Base-by-base conservation (phyloP, 1,284 basidiomycete genomes). In the Microbotryomycetes sp. region DNA sequence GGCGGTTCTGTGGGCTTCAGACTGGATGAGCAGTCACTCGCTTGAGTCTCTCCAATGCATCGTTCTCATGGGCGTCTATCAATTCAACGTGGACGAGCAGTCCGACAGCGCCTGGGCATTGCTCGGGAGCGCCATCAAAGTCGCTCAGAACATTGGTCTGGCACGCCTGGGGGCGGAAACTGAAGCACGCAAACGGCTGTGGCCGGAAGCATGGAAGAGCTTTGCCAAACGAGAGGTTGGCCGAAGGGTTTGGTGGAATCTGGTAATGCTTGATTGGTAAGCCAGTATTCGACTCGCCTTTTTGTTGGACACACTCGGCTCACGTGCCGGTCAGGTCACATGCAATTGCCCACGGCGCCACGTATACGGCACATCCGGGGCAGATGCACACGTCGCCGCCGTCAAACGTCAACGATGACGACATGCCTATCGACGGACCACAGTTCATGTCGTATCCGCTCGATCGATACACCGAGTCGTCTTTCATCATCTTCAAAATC, bases 241-340 rank as follows among this genome's bases (percentile, higher is more conserved):
- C 11, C 60, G 71, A 26, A 65, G 72, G 15, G 69, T 73, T 23
- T 73, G 72, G 72, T 73, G 72, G 71, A 68, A 72, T 50, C 59
- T 73, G 27, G 65, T 67, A 15, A 67, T 68, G 66, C 69, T 69
- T 31, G 67, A 71, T 52, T 68, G 16, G 27, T 5, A 9, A 41
- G n/a, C 5, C 11, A 18, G 35, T 41, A 11, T 9, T 41, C 18
- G 35, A 41, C 35, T 9, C 35, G 18, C 9, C 35, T 41, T 41
- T 41, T 41, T 11, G 11, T 41, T 41, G 29, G 24, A n/a, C n/a
- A n/a, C n/a, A n/a, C n/a, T n/a, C n/a, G n/a, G n/a, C 53, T 48
- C 47, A 54, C 46, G 56, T 61, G 29, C 30, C 57, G 28, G 60
- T 57, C 45, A 57, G 69, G 70, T 72, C 71, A n/a, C 71, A 72